Conservation (phyloP, 257 asterid species). For the Primulina huaijiensis region DNA sequence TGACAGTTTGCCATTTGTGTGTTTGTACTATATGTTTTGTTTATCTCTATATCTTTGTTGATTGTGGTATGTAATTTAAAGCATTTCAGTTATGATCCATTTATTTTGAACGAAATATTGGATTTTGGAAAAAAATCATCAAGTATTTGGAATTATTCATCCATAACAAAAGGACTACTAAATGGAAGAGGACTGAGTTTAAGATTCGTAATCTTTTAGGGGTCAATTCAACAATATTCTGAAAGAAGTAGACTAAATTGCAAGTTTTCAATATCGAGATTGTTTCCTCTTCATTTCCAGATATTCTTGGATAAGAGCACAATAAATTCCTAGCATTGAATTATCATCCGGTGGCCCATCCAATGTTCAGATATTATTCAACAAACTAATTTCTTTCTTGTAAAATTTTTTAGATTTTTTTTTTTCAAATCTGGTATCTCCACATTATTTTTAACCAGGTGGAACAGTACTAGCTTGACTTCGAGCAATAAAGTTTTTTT, state of each 20-base stretch:
- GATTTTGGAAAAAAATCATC: too few species aligned
- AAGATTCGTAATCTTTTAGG: neutral
- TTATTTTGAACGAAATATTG: too few species aligned
- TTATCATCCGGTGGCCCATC: neutral
- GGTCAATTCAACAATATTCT: neutral
- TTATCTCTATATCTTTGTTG: neutral
- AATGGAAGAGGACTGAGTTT: neutral
- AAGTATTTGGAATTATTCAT: too few species aligned
- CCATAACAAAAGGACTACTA: too few species aligned
- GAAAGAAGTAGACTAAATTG: neutral
- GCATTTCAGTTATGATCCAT: too few species aligned
- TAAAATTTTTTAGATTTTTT: too few species aligned
- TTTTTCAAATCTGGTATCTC: too few species aligned
- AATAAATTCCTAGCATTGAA: neutral
- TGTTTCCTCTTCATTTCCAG: neutral
- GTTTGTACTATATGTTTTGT: neutral
- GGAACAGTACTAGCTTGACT: too few species aligned
- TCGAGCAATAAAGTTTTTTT: too few species aligned
- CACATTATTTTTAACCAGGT: too few species aligned
- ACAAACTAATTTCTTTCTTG: too few species aligned
- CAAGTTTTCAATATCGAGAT: neutral
- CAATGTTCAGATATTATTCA: neutral
- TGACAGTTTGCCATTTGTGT: neutral
- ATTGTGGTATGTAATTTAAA: too few species aligned
- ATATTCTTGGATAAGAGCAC: neutral